Base-by-base conservation (phyloP, 148 eudicot species). In the Rhododendron henanense region DNA sequence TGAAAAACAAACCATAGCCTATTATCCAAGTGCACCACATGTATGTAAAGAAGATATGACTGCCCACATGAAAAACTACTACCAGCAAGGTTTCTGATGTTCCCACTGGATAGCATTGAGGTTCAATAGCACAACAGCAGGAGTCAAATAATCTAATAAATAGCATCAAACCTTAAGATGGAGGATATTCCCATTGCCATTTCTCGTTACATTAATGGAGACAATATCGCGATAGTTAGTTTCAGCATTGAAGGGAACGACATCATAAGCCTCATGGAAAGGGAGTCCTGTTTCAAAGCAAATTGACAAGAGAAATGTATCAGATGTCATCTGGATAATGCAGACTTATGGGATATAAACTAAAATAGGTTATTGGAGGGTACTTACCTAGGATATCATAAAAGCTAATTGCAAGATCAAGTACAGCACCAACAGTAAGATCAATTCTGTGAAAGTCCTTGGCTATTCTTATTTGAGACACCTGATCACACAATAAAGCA, bases 341-440 rank as follows among this genome's bases (percentile, higher is more conserved):
- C 9, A 85, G 63, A 63, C 44, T 41, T 78, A 84, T 45, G 23
- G n/a, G 37, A 55, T 59, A 84, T 57, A 44, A 37, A 82, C 75
- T 65, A 85, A 37, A 25, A 75, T 75, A 75, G 79, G 44, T 47
- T 78, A 67, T 23, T 50, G 28, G 8, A 44, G 84, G 50, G 69
- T 11, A 82, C 53, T 86, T 90, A 93, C 95, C 95, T 78, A 96
- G 89, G 71, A 84, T 81, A 85, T 96, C 98, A 71, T 84, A 88
- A 88, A 90, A 93, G 79, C 84, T 87, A 81, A 94, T 80, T 39
- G 92, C 90, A 88, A 96, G 90, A 87, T 90, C 88, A 86, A 94
- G 84, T 85, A 93, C 94, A 84, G 95, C 89, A 57, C 94, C 98
- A 82, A 94, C 88, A 88, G 94, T 94, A 74, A 94, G 90, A 88